A percentile compares a stretch with the other conserved stretches of the same genome.
These are phyloP conservation scores for Fusarium hainanense DNA, from an alignment of 2,329 filamentous ascomycete species.

Conservation along the genomic window DNA sequence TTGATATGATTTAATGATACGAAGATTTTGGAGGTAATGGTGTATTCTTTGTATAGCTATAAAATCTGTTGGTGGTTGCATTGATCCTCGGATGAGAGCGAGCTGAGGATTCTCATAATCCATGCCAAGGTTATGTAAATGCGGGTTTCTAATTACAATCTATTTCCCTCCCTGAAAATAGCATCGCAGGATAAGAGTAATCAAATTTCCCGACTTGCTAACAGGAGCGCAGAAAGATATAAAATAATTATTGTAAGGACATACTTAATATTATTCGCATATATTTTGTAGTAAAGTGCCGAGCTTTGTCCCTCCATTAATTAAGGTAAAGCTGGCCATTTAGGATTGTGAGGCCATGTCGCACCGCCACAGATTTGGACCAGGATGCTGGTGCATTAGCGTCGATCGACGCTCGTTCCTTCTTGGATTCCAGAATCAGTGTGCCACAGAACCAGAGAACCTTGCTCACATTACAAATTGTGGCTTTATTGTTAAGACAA, in stretches of 20 bases:
- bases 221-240: not conserved
- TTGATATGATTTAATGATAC: not conserved
- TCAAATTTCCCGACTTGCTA: not conserved
- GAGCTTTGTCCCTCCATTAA: not conserved
- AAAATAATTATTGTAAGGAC: not conserved
- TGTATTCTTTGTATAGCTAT: not conserved
- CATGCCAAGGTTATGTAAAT: slow-evolving; percentile 9
- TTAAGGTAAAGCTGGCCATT: slow-evolving; percentile 18
- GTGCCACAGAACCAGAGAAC: slow-evolving; percentile 15
- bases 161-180: not conserved
- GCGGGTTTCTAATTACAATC: not conserved
- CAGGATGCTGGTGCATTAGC: slow-evolving; percentile 50
- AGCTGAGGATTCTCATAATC: slow-evolving; percentile 4
- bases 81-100: not conserved
- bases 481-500: not conserved
- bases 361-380: slow-evolving; percentile 51
- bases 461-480: slow-evolving; percentile 9
- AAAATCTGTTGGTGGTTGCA: not conserved
- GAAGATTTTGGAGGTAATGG: not conserved
- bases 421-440: slow-evolving; percentile 43
- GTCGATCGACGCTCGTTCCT: slow-evolving; percentile 46
- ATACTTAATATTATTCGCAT: not conserved
- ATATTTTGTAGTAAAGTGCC: not conserved
- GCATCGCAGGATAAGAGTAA: not conserved
- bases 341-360: slow-evolving; percentile 26